Evolutionary conservation across 169 alveolate species (phyloP), one percentile per base, ranked within the genome.

Genomic region (Plasmodium knowlesi): DNA sequence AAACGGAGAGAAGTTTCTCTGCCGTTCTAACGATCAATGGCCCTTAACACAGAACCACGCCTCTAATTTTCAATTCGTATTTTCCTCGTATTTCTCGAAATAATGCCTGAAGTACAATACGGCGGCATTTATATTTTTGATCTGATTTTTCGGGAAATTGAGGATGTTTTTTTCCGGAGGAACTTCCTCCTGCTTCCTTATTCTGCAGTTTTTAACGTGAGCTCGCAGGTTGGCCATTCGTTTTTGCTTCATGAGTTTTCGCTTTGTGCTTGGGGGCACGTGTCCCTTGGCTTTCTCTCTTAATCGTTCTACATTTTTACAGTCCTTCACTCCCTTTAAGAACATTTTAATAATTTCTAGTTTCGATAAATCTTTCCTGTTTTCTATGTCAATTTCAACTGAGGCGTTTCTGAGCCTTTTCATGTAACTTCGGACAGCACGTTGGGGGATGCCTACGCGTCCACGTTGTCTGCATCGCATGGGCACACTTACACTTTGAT

Each of bases 201-300:
- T 80, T 90, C 92, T 90, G n/a, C 50, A 32, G 37, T 80, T 90
- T 81, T 81, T 90, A 25, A 90, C 61, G 54, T 90, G 95, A n/a
- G 83, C 79, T 70, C 92, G 46, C 25, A 90, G 70, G 57, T 90
- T 90, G 37, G 74, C 57, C 95, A 90, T 90, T 90, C 95, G 67
- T 90, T 73, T 81, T 81, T 90, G 95, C 57, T 90, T 90, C 95
- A 90, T 90, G 41, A 90, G 71, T 81, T 90, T 90, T 82, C 95
- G 22, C 37, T 71, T 90, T 0, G 95, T 90, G 22, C 85, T 81
- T 25, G 85, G 90, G 6, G 95, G 95, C 25, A 90, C 92, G 46
- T 90, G 89, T 14, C 95, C 95, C 83, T 81, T 90, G 4, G 76
- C 22, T 61, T 71, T 90, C 74, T 90, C 95, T n/a, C 73, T 90